Conservation (phyloP, 2,329 filamentous ascomycete genomes). For the Ramularia endophylla region DNA sequence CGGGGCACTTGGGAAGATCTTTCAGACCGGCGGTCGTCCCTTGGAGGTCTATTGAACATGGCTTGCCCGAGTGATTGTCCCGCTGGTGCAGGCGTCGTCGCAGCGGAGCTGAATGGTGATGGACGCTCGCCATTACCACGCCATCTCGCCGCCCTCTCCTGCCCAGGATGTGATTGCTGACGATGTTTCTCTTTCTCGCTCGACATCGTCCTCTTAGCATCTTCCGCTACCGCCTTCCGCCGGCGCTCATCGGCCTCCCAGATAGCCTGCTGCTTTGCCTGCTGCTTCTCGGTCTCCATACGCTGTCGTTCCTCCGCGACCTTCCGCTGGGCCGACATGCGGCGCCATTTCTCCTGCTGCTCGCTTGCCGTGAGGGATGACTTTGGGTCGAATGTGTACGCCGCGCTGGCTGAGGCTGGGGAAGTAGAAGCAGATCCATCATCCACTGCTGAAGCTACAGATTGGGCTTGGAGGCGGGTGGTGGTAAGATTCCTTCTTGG, state of each 20-base stretch:
- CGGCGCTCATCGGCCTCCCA: slow-evolving; percentile 10
- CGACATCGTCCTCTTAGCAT: background rate
- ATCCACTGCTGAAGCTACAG: slow-evolving; percentile 7
- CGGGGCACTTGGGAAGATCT: too few species aligned
- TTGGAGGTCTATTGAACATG: too few species aligned
- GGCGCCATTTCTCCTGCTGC: slow-evolving; percentile 15
- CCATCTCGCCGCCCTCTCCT: too few species aligned
- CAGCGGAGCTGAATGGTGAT: background rate
- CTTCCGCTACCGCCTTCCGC: slow-evolving; percentile 2
- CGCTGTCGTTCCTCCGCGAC: slow-evolving; percentile 8
- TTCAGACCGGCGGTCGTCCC: too few species aligned
- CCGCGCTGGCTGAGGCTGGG: background rate
- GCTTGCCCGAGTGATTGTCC: background rate
- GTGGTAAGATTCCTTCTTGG: slow-evolving; percentile 13
- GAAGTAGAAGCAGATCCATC: slow-evolving; percentile 1
- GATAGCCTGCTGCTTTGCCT: slow-evolving; percentile 7
- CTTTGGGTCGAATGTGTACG: slow-evolving; percentile 16
- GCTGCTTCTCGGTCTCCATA: slow-evolving; percentile 7
- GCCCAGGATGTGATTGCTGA: background rate
- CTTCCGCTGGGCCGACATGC: slow-evolving; percentile 8
- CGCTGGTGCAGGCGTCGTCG: background rate
- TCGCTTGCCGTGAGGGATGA: slow-evolving; percentile 20
- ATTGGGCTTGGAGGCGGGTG: slow-evolving; percentile 8
- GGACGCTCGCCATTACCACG: background rate
- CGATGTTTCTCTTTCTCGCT: background rate